A percentile compares a stretch with the other conserved stretches of the same genome.
Evolutionary conservation across 2,329 filamentous ascomycete genomes (phyloP).

Genomic region (Colletotrichum sp.): DNA sequence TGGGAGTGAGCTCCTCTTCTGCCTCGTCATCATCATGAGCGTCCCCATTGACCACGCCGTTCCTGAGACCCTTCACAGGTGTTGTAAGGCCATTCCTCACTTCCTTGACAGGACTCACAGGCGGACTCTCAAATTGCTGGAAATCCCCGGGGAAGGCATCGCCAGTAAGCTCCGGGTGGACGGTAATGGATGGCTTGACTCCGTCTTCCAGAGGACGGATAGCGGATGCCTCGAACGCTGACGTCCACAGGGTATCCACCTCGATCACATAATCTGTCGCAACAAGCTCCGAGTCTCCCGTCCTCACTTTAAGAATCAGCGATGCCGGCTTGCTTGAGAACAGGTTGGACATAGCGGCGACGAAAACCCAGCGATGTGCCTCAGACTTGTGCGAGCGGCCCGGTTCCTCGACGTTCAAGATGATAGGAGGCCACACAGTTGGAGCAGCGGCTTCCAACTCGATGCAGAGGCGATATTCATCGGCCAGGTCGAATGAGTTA

Average conservation of each 20-base stretch:
- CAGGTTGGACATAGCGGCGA: slow-evolving; percentile 44
- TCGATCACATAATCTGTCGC: slow-evolving; percentile 53
- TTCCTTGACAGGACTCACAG: not conserved
- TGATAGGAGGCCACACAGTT: slow-evolving; percentile 56
- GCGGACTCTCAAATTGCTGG: not conserved
- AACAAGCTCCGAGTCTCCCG: slow-evolving; percentile 29
- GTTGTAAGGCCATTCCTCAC: not conserved
- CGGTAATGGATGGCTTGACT: slow-evolving; percentile 49
- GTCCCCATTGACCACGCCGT: slow-evolving; percentile 21
- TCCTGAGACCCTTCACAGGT: slow-evolving; percentile 6
- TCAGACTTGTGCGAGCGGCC: slow-evolving; percentile 12
- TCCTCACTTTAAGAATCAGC: slow-evolving; percentile 38
- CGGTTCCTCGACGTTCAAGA: not conserved
- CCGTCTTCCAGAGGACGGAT: slow-evolving; percentile 40
- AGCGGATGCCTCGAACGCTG: slow-evolving; percentile 39
- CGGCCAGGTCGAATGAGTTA: slow-evolving; percentile 50
- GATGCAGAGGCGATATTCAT: slow-evolving; percentile 54
- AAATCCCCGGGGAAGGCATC: not conserved
- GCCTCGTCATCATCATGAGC: slow-evolving; percentile 47
- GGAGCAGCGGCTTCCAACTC: slow-evolving; percentile 58
- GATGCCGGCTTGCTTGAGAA: slow-evolving; percentile 40
- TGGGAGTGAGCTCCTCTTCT: slow-evolving; percentile 56
- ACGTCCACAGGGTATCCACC: slow-evolving; percentile 52
- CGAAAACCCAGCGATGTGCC: slow-evolving; percentile 41
- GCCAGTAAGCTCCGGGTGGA: slow-evolving; percentile 23